A percentile compares a stretch with the other conserved stretches of the same genome.
Conservation (phyloP, 2,329 filamentous ascomycete species). For the Ceratocystis cubensis region DNA sequence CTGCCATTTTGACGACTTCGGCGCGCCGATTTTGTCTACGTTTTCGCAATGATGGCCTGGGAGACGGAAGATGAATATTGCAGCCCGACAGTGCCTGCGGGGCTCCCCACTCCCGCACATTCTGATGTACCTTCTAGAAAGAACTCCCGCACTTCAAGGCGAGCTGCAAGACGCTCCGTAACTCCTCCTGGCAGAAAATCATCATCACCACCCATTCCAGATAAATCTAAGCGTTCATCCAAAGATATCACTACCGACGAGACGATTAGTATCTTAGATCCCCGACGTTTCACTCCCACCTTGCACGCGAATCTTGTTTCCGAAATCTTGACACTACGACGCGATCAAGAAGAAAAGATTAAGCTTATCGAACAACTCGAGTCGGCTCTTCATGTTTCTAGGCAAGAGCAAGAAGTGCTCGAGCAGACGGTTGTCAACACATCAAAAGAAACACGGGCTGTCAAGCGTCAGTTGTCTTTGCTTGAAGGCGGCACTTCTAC, state of each 20-base stretch:
- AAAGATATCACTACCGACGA: conserved; percentile 54
- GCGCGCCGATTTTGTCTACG: background rate
- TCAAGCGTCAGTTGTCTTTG: conserved; percentile 74
- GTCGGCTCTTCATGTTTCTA: conserved; percentile 54
- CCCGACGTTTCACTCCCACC: conserved; percentile 85
- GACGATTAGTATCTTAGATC: conserved; percentile 64
- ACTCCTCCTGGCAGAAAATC: conserved; percentile 47
- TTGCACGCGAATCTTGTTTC: conserved; percentile 89
- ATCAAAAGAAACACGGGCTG: conserved; percentile 62
- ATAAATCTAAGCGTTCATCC: conserved; percentile 39
- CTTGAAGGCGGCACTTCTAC: conserved; percentile 81
- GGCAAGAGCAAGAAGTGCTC: conserved; percentile 62
- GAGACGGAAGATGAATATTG: conserved; percentile 52
- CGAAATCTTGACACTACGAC: conserved; percentile 74
- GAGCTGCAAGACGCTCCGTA: conserved; percentile 49
- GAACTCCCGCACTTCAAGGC: conserved; percentile 53
- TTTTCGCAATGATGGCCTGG: conserved; percentile 40
- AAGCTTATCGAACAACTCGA: conserved; percentile 80
- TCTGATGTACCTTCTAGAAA: conserved; percentile 33
- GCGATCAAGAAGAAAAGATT: conserved; percentile 83
- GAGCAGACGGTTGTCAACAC: conserved; percentile 48
- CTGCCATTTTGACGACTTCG: background rate
- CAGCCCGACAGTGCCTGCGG: conserved; percentile 40
- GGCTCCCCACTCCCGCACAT: conserved; percentile 49
- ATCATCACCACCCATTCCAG: conserved; percentile 43